Percentiles rank a stretch among this genome's conserved stretches.
These are phyloP conservation scores for Biancaea sappan DNA, from an alignment of 306 rosid genomes.

Conservation along the genomic window DNA sequence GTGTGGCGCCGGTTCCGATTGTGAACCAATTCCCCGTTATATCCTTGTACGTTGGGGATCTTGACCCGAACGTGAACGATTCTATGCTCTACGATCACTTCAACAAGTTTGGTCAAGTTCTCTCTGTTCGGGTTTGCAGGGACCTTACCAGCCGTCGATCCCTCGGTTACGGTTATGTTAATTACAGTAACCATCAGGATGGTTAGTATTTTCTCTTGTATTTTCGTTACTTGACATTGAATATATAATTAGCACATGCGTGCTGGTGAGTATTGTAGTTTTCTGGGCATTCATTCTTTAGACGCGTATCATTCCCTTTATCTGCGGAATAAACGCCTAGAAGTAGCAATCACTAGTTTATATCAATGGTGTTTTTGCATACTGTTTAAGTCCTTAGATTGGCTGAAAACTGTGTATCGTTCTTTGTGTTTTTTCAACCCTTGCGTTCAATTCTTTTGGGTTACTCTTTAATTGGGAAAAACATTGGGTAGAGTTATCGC, in stretches of 20 bases:
- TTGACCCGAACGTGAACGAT: conserved; percentile 59
- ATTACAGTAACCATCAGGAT: conserved; percentile 61
- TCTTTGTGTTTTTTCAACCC: not conserved
- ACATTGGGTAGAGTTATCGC: not conserved
- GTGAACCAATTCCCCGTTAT: conserved; percentile 55
- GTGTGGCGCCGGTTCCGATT: conserved; percentile 34
- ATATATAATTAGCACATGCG: not conserved
- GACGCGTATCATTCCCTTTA: not conserved
- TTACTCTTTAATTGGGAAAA: not conserved
- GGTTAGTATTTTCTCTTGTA: conserved; percentile 39
- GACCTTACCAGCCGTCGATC: conserved; percentile 65
- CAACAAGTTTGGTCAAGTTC: conserved; percentile 60
- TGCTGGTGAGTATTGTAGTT: not conserved
- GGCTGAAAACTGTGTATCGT: no score
- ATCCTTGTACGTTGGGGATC: conserved; percentile 77
- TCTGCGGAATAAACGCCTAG: not conserved
- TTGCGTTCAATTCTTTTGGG: not conserved
- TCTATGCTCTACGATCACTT: conserved; percentile 70
- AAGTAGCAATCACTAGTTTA: not conserved
- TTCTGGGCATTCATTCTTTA: not conserved
- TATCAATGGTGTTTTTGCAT: not conserved
- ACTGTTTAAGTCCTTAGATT: not conserved
- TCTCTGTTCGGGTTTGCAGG: conserved; percentile 77
- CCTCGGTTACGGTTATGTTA: conserved; percentile 80
- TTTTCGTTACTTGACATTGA: not conserved